Conservation (phyloP, 331 rosid species). For the Cydonia oblonga region DNA sequence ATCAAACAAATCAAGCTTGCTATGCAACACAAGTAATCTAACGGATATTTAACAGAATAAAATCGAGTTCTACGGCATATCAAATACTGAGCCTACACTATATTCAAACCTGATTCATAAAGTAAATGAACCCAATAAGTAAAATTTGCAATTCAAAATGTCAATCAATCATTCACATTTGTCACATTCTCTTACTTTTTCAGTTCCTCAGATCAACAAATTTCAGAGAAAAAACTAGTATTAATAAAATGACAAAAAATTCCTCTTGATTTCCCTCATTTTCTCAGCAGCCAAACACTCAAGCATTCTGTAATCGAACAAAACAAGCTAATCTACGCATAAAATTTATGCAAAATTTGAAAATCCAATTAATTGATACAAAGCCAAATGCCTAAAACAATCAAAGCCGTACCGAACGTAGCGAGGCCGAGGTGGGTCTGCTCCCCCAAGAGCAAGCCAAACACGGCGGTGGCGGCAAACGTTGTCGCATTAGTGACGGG, state of each 20-base stretch:
- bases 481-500: constrained; percentile 96
- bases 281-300: background rate
- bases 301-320: background rate
- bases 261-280: background rate
- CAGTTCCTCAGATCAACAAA: background rate
- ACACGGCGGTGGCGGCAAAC: constrained; percentile 72
- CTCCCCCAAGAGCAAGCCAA: constrained; percentile 70
- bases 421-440: constrained; percentile 47
- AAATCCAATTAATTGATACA: constrained; percentile 32
- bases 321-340: background rate
- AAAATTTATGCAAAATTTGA: background rate
- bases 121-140: background rate
- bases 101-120: background rate
- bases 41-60: background rate
- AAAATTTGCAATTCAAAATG: background rate
- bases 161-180: too few species aligned
- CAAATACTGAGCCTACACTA: background rate
- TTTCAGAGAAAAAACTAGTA: background rate
- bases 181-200: background rate
- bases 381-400: constrained; percentile 60
- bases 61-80: background rate
- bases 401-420: constrained; percentile 59
- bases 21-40: background rate
- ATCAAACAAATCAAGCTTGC: background rate
- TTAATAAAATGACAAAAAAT: background rate